Evolutionary conservation across 176 grass and related monocot species (phyloP).

Genomic region (Lolium perenne): DNA sequence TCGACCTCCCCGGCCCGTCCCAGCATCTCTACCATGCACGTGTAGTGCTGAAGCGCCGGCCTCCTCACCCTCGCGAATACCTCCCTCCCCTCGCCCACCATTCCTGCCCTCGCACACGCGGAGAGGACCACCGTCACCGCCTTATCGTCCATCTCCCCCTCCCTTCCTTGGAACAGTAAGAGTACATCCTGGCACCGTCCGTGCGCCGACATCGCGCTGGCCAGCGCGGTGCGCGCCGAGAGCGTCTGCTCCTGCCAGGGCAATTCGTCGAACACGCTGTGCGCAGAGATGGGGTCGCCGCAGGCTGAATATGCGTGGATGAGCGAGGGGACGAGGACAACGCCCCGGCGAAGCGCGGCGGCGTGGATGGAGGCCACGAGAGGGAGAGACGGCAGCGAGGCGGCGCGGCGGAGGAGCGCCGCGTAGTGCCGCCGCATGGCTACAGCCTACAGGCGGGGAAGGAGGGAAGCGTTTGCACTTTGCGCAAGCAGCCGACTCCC

Average conservation of each 20-base stretch:
- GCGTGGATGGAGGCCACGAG: slow-evolving; percentile 46
- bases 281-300: slow-evolving; percentile 32
- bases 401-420: slow-evolving; percentile 34
- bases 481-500: neutral
- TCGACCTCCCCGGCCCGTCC: slow-evolving; percentile 54
- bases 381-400: slow-evolving; percentile 40
- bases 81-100: slow-evolving; percentile 44
- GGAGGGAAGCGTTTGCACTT: neutral
- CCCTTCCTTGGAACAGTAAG: slow-evolving; percentile 13
- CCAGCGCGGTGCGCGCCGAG: slow-evolving; percentile 51
- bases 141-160: slow-evolving; percentile 33
- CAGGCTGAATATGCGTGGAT: slow-evolving; percentile 19
- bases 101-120: slow-evolving; percentile 56
- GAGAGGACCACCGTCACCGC: slow-evolving; percentile 56
- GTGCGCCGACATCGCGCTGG: slow-evolving; percentile 51
- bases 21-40: slow-evolving; percentile 76
- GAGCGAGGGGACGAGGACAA: slow-evolving; percentile 37
- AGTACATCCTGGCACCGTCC: slow-evolving; percentile 43
- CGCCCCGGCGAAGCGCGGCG: neutral
- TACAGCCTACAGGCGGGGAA: neutral
- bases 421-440: slow-evolving; percentile 45
- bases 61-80: slow-evolving; percentile 51
- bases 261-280: slow-evolving; percentile 43
- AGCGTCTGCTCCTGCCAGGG: slow-evolving; percentile 17
- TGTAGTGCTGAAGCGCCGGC: slow-evolving; percentile 66